These are phyloP conservation scores for Colletotrichum incanum DNA, from an alignment of 2,329 filamentous ascomycete genomes.

Conservation along the genomic window DNA sequence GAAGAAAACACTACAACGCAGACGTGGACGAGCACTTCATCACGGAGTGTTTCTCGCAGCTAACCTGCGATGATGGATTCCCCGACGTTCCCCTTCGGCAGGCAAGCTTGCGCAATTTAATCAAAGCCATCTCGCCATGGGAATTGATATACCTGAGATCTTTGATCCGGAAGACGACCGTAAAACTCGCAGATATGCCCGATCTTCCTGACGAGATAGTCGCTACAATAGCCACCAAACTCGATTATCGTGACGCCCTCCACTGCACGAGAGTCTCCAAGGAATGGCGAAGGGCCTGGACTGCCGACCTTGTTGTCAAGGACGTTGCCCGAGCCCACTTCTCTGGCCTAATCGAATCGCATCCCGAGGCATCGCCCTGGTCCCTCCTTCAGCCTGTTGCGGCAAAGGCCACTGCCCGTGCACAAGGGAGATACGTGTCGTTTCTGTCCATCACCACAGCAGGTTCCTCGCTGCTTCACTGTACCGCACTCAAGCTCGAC, in stretches of 20 bases:
- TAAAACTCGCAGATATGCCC: conserved; percentile 1
- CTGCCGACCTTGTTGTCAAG: background rate
- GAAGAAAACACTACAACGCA: background rate
- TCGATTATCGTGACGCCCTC: conserved; percentile 17
- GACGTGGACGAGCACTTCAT: background rate
- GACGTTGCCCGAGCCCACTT: conserved; percentile 17
- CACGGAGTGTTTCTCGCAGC: background rate
- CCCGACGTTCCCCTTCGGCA: conserved; percentile 1
- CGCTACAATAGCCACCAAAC: conserved; percentile 3
- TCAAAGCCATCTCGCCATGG: conserved; percentile 27
- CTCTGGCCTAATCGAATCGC: background rate
- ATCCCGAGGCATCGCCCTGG: background rate
- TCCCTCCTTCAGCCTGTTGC: background rate
- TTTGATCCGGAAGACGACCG: background rate
- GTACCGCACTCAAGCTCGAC: background rate
- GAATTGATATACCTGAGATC: conserved; percentile 32
- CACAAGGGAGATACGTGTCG: conserved; percentile 8
- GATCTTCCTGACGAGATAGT: conserved; percentile 35
- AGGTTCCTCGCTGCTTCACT: background rate
- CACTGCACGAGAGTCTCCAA: conserved; percentile 31
- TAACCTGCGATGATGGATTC: background rate
- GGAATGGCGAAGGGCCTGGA: conserved; percentile 28
- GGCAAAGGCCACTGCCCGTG: background rate
- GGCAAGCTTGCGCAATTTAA: conserved; percentile 28
- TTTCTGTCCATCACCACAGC: background rate